A percentile compares a stretch with the other conserved stretches of the same genome.
phyloP scores from a whole-genome alignment of 176 grass and related monocot species.

The Hsuehochloa calcarea region DNA sequence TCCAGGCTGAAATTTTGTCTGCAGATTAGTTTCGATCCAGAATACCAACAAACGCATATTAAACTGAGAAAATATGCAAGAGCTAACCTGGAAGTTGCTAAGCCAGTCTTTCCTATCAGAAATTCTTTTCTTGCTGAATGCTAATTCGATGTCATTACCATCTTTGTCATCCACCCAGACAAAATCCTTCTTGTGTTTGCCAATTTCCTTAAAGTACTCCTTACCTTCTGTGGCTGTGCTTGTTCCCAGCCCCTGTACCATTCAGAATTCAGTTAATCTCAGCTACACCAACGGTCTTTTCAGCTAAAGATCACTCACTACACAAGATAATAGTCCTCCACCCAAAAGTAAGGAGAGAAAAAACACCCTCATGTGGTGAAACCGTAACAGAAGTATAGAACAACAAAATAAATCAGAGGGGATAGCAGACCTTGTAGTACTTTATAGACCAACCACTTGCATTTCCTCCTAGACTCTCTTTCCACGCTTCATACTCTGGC shows the following conservation, averaged over 20 bases:
- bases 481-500: constrained; percentile 92
- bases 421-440: constrained; percentile 73
- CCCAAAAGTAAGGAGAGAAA: not conserved
- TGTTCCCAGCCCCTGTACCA: constrained; percentile 73
- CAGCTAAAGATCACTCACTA: not conserved
- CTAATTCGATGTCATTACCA: constrained; percentile 64
- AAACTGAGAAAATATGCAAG: not conserved
- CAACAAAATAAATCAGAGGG: not conserved
- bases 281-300: not conserved
- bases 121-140: constrained; percentile 94
- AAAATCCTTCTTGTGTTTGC: constrained; percentile 70
- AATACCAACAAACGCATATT: not conserved
- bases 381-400: not conserved
- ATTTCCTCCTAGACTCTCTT: constrained; percentile 51
- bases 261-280: not conserved
- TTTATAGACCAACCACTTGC: constrained; percentile 70
- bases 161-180: constrained; percentile 60
- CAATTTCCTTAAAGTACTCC: constrained; percentile 57
- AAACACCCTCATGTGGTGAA: not conserved
- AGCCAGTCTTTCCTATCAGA: constrained; percentile 73
- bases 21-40: constrained; percentile 5
- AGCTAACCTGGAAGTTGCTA: constrained; percentile 63
- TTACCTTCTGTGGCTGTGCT: constrained; percentile 69
- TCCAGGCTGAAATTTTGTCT: constrained; percentile 50
- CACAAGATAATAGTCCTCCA: not conserved